Percentiles rank a stretch among this genome's conserved stretches.
Evolutionary conservation across 2,329 filamentous ascomycete species (phyloP).

Genomic region (Gremmenia infestans): DNA sequence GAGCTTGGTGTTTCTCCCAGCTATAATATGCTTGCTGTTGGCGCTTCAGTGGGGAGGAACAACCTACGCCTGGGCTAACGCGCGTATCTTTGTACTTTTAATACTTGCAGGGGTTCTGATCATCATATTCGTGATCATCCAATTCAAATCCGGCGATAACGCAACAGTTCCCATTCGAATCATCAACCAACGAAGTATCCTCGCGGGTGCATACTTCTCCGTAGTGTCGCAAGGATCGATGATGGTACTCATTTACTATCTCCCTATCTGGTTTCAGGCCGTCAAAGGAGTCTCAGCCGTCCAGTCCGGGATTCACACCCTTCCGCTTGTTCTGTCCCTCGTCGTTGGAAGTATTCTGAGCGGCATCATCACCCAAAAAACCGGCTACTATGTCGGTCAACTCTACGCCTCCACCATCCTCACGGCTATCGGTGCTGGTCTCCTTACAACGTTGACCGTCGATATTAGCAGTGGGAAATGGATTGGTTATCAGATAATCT

Average conservation of each 20-base stretch:
- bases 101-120: constrained; percentile 28
- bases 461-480: constrained; percentile 33
- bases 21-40: constrained; percentile 29
- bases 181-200: constrained; percentile 34
- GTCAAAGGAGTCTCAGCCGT: constrained; percentile 36
- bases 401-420: constrained; percentile 22
- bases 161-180: constrained; percentile 38
- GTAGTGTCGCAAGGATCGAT: constrained; percentile 28
- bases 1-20: constrained; percentile 30
- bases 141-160: constrained; percentile 34
- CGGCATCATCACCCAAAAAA: constrained; percentile 29
- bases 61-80: constrained; percentile 30
- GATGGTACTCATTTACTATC: constrained; percentile 44
- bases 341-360: constrained; percentile 29
- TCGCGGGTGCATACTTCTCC: constrained; percentile 29
- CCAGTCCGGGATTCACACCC: constrained; percentile 34
- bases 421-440: constrained; percentile 36
- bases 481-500: constrained; percentile 29
- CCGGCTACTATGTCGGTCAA: constrained; percentile 27
- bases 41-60: constrained; percentile 33
- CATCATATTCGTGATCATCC: constrained; percentile 28
- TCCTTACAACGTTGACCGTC: constrained; percentile 36
- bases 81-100: constrained; percentile 34
- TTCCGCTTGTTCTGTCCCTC: constrained; percentile 33
- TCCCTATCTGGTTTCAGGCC: constrained; percentile 45